phyloP scores from a whole-genome alignment of 129 eudicot species.

The Artemisia argyi region DNA sequence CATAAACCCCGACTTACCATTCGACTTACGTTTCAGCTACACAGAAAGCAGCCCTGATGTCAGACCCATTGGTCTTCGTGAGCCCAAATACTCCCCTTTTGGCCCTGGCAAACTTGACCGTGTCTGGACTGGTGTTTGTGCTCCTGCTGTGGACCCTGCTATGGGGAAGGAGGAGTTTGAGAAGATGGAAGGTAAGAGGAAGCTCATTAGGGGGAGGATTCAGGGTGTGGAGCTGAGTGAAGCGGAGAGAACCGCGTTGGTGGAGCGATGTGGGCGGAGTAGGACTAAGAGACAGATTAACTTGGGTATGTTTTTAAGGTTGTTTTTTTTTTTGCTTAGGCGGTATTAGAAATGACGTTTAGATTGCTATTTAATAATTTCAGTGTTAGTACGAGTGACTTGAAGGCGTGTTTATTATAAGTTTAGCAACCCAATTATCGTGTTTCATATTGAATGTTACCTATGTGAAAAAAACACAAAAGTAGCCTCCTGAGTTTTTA shows the following conservation, averaged over 20 bases:
- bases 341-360: no score
- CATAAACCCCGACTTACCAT: constrained; percentile 51
- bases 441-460: no score
- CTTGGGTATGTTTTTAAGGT: constrained; percentile 53
- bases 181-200: constrained; percentile 60
- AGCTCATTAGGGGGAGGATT: constrained; percentile 43
- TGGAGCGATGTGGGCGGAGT: constrained; percentile 49
- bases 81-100: constrained; percentile 91
- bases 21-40: constrained; percentile 89
- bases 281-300: constrained; percentile 74
- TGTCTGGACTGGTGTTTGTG: constrained; percentile 87
- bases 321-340: not conserved
- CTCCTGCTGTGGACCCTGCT: constrained; percentile 72
- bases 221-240: constrained; percentile 61
- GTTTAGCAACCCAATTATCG: no score
- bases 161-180: constrained; percentile 41
- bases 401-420: no score
- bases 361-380: no score
- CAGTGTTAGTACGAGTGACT: not conserved
- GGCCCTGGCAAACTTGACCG: constrained; percentile 76
- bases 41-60: constrained; percentile 61
- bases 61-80: constrained; percentile 87
- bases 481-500: no score
- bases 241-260: constrained; percentile 66
- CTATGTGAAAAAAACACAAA: no score